Percentiles rank a stretch among this genome's conserved stretches.
Evolutionary conservation across 2,329 filamentous ascomycete species (phyloP).

Genomic region (Atkinsonella texensis): DNA sequence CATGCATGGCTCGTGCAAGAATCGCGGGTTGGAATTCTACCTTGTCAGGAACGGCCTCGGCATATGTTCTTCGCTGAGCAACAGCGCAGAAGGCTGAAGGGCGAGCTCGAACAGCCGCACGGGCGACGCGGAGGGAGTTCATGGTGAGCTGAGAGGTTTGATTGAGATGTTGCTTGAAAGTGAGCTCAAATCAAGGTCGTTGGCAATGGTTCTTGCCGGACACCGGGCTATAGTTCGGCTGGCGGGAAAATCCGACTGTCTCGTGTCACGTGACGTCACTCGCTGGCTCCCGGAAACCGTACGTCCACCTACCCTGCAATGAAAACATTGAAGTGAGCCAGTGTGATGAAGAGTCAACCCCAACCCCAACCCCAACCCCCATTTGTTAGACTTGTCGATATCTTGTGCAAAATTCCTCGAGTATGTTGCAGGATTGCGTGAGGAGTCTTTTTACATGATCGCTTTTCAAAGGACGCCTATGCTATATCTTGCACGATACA

Average conservation of each 20-base stretch:
- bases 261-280: constrained; percentile 14
- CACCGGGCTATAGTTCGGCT: constrained; percentile 28
- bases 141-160: constrained; percentile 49
- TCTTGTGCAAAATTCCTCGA: too few species aligned
- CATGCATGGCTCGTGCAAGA: constrained; percentile 8
- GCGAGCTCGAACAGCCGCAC: constrained; percentile 75
- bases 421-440: too few species aligned
- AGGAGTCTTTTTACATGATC: too few species aligned
- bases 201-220: constrained; percentile 35
- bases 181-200: constrained; percentile 28
- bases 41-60: constrained; percentile 78
- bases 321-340: too few species aligned
- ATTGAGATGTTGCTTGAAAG: constrained; percentile 36
- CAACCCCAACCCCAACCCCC: too few species aligned
- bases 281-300: too few species aligned
- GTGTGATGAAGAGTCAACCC: too few species aligned
- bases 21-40: constrained; percentile 26
- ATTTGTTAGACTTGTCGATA: too few species aligned
- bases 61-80: constrained; percentile 81
- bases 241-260: constrained; percentile 26
- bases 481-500: too few species aligned
- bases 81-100: constrained; percentile 65
- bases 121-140: constrained; percentile 90
- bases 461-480: too few species aligned
- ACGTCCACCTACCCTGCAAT: too few species aligned